Evolutionary conservation across 225 moss, liverwort and hornwort species (phyloP), one percentile per base, ranked within the genome.

Genomic region (Polytrichum formosum): DNA sequence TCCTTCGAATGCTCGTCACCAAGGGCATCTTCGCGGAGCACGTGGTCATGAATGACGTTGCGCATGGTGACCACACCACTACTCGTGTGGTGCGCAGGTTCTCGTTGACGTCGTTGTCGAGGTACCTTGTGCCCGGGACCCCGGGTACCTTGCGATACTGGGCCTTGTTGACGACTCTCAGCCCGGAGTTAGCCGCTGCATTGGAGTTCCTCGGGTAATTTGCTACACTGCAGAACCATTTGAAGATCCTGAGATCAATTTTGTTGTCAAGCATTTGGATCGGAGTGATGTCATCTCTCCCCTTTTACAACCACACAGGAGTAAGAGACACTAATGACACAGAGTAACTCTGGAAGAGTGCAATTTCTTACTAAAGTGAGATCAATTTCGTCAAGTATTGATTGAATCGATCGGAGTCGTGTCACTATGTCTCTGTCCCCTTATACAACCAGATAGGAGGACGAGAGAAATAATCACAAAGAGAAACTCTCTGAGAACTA

Each of bases 21-120:
- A 74, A 74, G 70, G 54, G 26, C 20, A 70, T 79, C 5, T 79
- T 79, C 54, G 65, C 66, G 8, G 79, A 74, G 74, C 74, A 70
- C n/a, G 21, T 73, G 53, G 65, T 58, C 56, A n/a, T 27, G 0
- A 28, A 64, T 27, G 8, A 26, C 1, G 17, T 8, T 6, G 13
- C 53, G 20, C 1, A 77, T 6, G 54, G 59, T 28, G 4, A 17
- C 10, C 3, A 4, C 63, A n/a, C 6, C 71, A 6, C 18, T 55
- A 8, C 29, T 66, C 17, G 65, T 19, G 66, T 67, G 37, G 30
- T 71, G 1, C 25, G 79, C 6, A 74, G 74, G 4, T 79, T 9
- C 22, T 69, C 61, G 0, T 23, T 79, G 55, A 71, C 71, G n/a
- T 67, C 62, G 0, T 27, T 79, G 55, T 79, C 79, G 6, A 60